Evolutionary conservation across 2,329 filamentous ascomycete genomes (phyloP), one percentile per base, ranked within the genome.

Genomic region (Dendryphion nanum): DNA sequence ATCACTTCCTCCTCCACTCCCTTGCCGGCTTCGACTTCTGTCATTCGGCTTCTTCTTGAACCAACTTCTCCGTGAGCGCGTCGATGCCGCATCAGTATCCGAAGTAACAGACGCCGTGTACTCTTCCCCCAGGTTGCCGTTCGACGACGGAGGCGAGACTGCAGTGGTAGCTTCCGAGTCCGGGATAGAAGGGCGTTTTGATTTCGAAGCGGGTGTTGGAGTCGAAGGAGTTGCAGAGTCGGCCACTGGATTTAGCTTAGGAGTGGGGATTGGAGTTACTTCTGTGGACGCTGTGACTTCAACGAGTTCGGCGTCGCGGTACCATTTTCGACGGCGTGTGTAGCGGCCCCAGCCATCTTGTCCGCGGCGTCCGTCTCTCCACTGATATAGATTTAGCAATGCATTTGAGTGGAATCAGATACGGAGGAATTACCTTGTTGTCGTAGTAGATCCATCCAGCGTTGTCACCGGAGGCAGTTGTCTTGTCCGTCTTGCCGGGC

Each of bases 371-470:
- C 90, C 90, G 51, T 88, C 85, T 62, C 89, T 84, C 93, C 93
- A 98, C 85, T 94, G 17, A 16, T 5, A 15, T 19, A 5, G 13
- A 13, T 19, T 60, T 32, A 62, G 50, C 37, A 15, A 23, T 7
- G 29, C 16, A 30, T 17, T 13, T 14, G 23, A 26, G 23, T 26
- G n/a, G 8, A 8, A n/a, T 26, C 8, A 8, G 23, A 26, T 8
- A 26, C 8, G 23, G 23, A 8, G n/a, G n/a, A n/a, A 8, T 44
- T 70, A 89, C 88, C 82, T 95, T 96, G 63, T 91, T 97, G 59
- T 98, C 93, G 61, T 96, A 98, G 66, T 93, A 98, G 24, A 95
- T 88, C 93, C 93, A 98, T 1, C 90, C 93, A 51, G 83, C 82
- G 3, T 79, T 84, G 17, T 73, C 71, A n/a, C 63, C 64, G 10